Evolutionary conservation across 2,329 filamentous ascomycete species (phyloP).

Genomic region (Pseudogymnoascus sp.): DNA sequence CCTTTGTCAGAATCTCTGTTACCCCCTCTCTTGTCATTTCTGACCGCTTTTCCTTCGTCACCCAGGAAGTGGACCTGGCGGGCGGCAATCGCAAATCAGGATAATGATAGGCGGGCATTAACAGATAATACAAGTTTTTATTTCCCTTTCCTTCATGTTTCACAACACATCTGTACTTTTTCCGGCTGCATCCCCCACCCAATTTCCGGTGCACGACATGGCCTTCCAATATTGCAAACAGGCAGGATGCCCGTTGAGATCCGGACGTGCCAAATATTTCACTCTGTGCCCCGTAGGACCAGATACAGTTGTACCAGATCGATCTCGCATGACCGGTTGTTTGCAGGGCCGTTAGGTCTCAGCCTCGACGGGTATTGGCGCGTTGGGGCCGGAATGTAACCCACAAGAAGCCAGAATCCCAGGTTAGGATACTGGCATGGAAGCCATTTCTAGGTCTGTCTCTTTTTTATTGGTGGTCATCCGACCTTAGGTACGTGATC

Average conservation of each 20-base stretch:
- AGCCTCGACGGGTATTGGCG: slow-evolving; percentile 1
- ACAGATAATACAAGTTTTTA: not conserved
- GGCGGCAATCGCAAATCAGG: not conserved
- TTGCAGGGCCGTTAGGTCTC: slow-evolving; percentile 7
- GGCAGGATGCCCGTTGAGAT: slow-evolving; percentile 2
- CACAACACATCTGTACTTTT: slow-evolving; percentile 2
- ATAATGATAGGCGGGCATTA: not conserved
- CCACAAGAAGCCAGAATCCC: not conserved
- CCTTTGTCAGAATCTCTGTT: not conserved
- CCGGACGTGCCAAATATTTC: not conserved
- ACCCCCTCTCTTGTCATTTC: slow-evolving; percentile 2
- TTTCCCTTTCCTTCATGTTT: slow-evolving; percentile 1
- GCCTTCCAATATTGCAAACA: slow-evolving; percentile 2
- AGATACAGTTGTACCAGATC: slow-evolving; percentile 5
- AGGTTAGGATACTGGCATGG: slow-evolving; percentile 1
- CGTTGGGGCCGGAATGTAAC: not conserved
- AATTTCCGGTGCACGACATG: slow-evolving; percentile 4
- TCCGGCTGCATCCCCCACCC: not conserved
- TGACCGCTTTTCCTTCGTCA: slow-evolving; percentile 2
- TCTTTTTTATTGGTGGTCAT: slow-evolving; percentile 3
- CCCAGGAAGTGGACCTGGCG: not conserved
- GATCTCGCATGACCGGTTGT: slow-evolving; percentile 8
- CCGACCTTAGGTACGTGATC: not conserved
- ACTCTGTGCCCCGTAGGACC: slow-evolving; percentile 3
- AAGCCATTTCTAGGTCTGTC: slow-evolving; percentile 2